Evolutionary conservation across 2,329 filamentous ascomycete genomes (phyloP).

Genomic region (Neonectria faginata): DNA sequence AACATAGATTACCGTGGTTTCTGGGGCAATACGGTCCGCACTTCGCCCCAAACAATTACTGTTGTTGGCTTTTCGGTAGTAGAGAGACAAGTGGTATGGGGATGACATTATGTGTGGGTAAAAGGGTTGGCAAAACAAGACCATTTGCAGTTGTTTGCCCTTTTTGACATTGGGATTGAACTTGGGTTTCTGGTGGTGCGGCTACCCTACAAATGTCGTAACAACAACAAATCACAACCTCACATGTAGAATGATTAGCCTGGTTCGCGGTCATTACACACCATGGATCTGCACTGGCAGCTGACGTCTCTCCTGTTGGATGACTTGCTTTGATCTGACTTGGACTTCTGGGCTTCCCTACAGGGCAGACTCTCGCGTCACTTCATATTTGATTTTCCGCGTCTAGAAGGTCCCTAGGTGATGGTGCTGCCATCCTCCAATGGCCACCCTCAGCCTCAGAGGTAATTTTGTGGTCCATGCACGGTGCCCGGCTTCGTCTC

Average conservation of each 20-base stretch:
- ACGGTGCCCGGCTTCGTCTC: neutral
- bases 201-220: neutral
- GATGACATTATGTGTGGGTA: neutral
- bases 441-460: slow-evolving; percentile 14
- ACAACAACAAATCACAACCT: too few species aligned
- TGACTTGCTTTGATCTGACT: slow-evolving; percentile 2
- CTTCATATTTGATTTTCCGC: slow-evolving; percentile 2
- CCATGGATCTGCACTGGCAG: slow-evolving; percentile 13
- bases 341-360: neutral
- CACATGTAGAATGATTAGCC: too few species aligned
- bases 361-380: neutral
- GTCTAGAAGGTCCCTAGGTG: slow-evolving; percentile 5
- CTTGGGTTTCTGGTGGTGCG: neutral
- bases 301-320: neutral
- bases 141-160: too few species aligned
- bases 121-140: too few species aligned
- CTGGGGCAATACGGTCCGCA: neutral
- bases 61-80: neutral
- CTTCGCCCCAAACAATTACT: neutral
- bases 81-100: neutral
- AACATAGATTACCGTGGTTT: neutral
- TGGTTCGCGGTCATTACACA: too few species aligned
- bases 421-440: slow-evolving; percentile 14
- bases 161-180: too few species aligned
- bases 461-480: slow-evolving; percentile 8